Evolutionary conservation across 106 monocot genomes (phyloP).

Genomic region (Dioscorea alata): DNA sequence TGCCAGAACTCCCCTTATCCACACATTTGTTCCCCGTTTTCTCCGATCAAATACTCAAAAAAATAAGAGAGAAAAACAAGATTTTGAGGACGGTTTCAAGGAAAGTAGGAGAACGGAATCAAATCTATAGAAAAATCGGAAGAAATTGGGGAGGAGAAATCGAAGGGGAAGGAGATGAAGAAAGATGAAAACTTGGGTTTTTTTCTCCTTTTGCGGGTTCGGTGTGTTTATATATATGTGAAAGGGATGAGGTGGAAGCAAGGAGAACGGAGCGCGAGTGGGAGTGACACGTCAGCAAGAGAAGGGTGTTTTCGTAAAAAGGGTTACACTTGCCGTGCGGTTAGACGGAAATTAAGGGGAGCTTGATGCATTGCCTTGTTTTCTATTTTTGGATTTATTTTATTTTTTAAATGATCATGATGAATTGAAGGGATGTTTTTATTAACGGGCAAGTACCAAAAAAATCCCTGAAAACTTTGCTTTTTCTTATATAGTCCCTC

Average conservation of each 20-base stretch:
- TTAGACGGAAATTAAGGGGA: not conserved
- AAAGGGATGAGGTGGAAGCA: constrained; percentile 21
- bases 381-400: no score
- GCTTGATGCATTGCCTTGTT: no score
- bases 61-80: not conserved
- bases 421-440: no score
- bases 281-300: constrained; percentile 8
- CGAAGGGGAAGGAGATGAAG: not conserved
- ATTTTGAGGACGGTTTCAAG: not conserved
- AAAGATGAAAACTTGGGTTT: not conserved
- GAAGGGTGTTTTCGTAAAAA: not conserved
- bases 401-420: no score
- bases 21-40: not conserved
- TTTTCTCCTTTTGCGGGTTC: not conserved
- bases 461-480: no score
- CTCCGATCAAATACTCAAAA: not conserved
- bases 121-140: not conserved
- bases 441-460: no score
- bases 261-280: constrained; percentile 3
- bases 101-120: not conserved
- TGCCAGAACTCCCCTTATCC: not conserved
- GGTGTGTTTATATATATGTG: constrained; percentile 5
- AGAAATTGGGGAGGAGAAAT: not conserved
- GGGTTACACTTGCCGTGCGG: not conserved
- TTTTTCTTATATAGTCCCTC: no score